Base-by-base conservation (phyloP, 179 eudicot genomes). In the Nepenthes alata region DNA sequence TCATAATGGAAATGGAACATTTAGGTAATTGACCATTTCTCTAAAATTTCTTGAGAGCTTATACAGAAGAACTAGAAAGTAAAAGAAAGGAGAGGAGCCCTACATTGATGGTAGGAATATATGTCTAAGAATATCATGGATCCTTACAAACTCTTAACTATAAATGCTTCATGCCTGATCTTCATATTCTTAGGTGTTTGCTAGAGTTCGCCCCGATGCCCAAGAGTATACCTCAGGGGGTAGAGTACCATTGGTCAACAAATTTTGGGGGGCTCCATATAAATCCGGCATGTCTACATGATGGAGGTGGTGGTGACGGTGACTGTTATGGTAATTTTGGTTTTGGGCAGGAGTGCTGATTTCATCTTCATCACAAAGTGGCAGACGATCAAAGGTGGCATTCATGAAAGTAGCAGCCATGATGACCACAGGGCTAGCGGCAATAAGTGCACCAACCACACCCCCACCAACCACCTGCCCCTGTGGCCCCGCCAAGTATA, bases 381-480 rank as follows among this genome's bases (percentile, higher is more conserved):
- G 79, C 13, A 75, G 60, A 14, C 79, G 72, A 35, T 75, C 75
- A 41, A 75, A 75, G 10, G 75, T 67, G 3, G 79, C 79, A 14
- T 75, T 71, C 73, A 60, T 67, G 41, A 75, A 75, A 7, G 79
- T 71, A 14, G 79, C 79, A 0, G 75, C 75, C 79, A 75, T 75
- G 53, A 75, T 71, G 25, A 75, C 73, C 36, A 75, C 79, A 6
- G 79, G 79, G 2, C 79, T 70, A 0, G 79, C 67, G 47, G 79
- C 75, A 57, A 75, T 64, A 47, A 75, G 75, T 16, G 79, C 67
- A 15, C 79, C 79, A 4, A 75, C 79, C 15, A 75, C 79, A 12
- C 72, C 78, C 55, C 78, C 78, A 44, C 78, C 78, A 15, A 75
- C 75, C 6, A 75, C 79, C 70, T 75, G 79, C n/a, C 79, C 79